Evolutionary conservation across 805 yeast species (phyloP).

Genomic region (Blastobotrys attinorum): DNA sequence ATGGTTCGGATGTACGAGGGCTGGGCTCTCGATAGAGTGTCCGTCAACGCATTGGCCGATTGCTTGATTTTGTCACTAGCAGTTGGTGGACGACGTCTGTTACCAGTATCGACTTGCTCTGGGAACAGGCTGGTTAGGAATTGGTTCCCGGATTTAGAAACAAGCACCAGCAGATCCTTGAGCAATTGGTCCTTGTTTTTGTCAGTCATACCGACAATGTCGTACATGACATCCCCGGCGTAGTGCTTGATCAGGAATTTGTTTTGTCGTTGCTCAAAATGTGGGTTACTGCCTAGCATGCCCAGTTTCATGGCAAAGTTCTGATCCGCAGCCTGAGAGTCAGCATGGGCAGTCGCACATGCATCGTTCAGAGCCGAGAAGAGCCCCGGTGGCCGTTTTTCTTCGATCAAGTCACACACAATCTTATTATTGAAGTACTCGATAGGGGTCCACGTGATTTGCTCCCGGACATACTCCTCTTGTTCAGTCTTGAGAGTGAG

Average conservation of each 20-base stretch:
- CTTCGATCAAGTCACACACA: slow-evolving; percentile 94
- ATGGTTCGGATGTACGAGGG: slow-evolving; percentile 97
- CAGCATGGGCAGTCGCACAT: slow-evolving; percentile 97
- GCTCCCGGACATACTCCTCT: slow-evolving; percentile 92
- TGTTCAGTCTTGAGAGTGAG: slow-evolving; percentile 94
- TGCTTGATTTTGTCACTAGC: slow-evolving; percentile 91
- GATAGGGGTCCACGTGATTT: slow-evolving; percentile 96
- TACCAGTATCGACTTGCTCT: slow-evolving; percentile 46
- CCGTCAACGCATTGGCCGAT: slow-evolving; percentile 85
- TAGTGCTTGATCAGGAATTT: slow-evolving; percentile 91
- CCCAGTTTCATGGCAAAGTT: slow-evolving; percentile 88
- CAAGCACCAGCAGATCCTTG: slow-evolving; percentile 75
- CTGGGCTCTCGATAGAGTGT: slow-evolving; percentile 79
- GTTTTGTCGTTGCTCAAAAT: slow-evolving; percentile 79
- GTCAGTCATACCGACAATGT: slow-evolving; percentile 84
- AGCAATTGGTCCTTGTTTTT: slow-evolving; percentile 92
- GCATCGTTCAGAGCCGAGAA: slow-evolving; percentile 97
- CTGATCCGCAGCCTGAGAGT: slow-evolving; percentile 92
- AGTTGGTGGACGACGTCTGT: slow-evolving; percentile 83
- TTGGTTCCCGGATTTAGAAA: slow-evolving; percentile 60
- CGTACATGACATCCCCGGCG: slow-evolving; percentile 97
- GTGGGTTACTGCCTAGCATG: slow-evolving; percentile 72
- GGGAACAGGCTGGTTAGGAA: slow-evolving; percentile 61
- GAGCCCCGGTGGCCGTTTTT: slow-evolving; percentile 89
- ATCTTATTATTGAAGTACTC: slow-evolving; percentile 92